Conservation (phyloP, 208 protist genomes). For the Borovskyia barvae region DNA sequence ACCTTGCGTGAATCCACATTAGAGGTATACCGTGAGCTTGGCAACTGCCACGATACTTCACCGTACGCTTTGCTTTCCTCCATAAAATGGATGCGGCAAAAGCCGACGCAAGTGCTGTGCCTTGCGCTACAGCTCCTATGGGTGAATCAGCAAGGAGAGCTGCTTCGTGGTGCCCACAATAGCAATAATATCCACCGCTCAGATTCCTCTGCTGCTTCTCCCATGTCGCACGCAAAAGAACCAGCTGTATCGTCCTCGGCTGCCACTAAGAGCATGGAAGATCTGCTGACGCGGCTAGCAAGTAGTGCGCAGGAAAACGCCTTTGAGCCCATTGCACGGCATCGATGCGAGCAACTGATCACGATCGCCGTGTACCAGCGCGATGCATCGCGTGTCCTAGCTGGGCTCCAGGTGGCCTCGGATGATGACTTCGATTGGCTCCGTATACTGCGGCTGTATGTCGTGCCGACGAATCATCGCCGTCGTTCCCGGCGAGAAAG, state of each 20-base stretch:
- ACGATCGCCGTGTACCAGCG: slow-evolving; percentile 98
- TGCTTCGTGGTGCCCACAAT: slow-evolving; percentile 22
- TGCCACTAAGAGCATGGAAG: slow-evolving; percentile 58
- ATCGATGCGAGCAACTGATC: slow-evolving; percentile 97
- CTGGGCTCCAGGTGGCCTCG: slow-evolving; percentile 34
- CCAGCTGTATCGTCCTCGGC: slow-evolving; percentile 14
- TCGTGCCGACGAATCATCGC: slow-evolving; percentile 12
- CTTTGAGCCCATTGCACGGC: slow-evolving; percentile 44
- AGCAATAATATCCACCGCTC: neutral
- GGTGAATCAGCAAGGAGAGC: slow-evolving; percentile 84
- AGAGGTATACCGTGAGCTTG: slow-evolving; percentile 27
- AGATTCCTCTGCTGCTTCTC: neutral
- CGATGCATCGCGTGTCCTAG: slow-evolving; percentile 90
- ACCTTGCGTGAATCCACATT: slow-evolving; percentile 82
- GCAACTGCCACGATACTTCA: neutral
- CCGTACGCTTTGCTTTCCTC: slow-evolving; percentile 36
- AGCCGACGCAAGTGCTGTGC: slow-evolving; percentile 92
- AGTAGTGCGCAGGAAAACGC: slow-evolving; percentile 41
- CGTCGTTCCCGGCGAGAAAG: no score
- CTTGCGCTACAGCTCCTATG: slow-evolving; percentile 93
- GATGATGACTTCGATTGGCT: slow-evolving; percentile 96
- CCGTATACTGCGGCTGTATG: slow-evolving; percentile 95
- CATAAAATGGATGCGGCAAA: slow-evolving; percentile 85
- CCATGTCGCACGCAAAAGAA: neutral
- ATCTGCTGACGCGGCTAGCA: slow-evolving; percentile 86